Evolutionary conservation across 225 moss, liverwort and hornwort genomes (phyloP).

Genomic region (Pleurozium schreberi): DNA sequence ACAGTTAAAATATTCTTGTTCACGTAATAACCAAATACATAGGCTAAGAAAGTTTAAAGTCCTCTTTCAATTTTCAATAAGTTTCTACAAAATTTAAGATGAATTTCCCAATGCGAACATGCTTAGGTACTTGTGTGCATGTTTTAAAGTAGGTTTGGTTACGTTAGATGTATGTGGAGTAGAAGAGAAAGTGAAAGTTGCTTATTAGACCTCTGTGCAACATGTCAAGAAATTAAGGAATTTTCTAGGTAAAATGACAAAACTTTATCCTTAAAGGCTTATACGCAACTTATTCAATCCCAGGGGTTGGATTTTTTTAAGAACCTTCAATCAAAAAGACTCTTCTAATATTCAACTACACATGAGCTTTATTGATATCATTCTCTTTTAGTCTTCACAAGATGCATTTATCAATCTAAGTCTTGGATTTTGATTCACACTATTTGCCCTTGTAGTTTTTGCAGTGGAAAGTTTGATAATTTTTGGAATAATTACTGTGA

Average conservation of each 20-base stretch:
- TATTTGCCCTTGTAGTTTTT: background rate
- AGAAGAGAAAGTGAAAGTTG: background rate
- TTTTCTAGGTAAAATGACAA: background rate
- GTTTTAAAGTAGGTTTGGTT: background rate
- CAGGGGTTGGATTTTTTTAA: accelerated
- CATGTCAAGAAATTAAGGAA: background rate
- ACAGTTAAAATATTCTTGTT: accelerated
- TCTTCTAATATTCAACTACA: background rate
- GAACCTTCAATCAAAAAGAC: background rate
- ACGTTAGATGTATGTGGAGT: background rate
- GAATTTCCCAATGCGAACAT: background rate
- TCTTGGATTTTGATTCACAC: background rate
- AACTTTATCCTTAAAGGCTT: background rate
- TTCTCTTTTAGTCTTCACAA: background rate
- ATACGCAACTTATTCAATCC: accelerated
- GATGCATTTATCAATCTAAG: background rate
- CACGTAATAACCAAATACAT: too few species aligned
- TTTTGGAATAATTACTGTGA: background rate
- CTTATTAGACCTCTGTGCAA: background rate
- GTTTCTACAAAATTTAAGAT: background rate
- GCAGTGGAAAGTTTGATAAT: background rate
- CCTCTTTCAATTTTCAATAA: background rate
- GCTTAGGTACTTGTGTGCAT: background rate
- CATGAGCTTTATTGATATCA: background rate
- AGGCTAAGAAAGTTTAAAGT: background rate